Evolutionary conservation across 1,284 basidiomycete genomes (phyloP).

Genomic region (Phellopilus nigrolimitatus): DNA sequence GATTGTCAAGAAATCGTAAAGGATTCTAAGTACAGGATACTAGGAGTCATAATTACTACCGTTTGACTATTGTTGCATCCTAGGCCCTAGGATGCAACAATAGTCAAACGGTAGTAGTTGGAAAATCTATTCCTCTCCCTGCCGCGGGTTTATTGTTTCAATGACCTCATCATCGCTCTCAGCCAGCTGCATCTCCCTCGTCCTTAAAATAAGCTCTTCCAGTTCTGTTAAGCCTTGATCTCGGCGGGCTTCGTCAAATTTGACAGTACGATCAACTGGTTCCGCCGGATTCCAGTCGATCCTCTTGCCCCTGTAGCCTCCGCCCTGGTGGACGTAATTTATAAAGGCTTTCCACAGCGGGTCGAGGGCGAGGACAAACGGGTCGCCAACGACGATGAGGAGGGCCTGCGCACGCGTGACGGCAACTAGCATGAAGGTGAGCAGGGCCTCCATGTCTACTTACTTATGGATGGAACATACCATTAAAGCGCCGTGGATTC

Average conservation of each 20-base stretch:
- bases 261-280: constrained; percentile 27
- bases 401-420: constrained; percentile 53
- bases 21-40: too few relatives aligned
- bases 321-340: constrained; percentile 41
- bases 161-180: too few relatives aligned
- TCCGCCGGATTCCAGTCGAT: constrained; percentile 47
- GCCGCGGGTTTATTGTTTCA: too few relatives aligned
- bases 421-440: constrained; percentile 26
- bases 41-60: too few relatives aligned
- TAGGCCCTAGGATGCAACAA: too few relatives aligned
- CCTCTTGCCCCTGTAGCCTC: constrained; percentile 43
- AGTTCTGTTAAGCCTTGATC: constrained; percentile 17
- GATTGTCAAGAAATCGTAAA: too few relatives aligned
- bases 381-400: constrained; percentile 54
- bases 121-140: too few relatives aligned
- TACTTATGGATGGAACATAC: too few relatives aligned
- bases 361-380: constrained; percentile 45
- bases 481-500: constrained; percentile 42
- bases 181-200: too few relatives aligned
- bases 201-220: constrained; percentile 22
- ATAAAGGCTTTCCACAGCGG: constrained; percentile 49
- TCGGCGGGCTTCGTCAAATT: constrained; percentile 16
- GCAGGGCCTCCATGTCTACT: too few relatives aligned
- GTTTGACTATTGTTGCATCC: too few relatives aligned
- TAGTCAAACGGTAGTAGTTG: too few relatives aligned